Evolutionary conservation across 768 basidiomycete genomes (phyloP), one percentile per base, ranked within the genome.

Genomic region (Kwoniella sp.): DNA sequence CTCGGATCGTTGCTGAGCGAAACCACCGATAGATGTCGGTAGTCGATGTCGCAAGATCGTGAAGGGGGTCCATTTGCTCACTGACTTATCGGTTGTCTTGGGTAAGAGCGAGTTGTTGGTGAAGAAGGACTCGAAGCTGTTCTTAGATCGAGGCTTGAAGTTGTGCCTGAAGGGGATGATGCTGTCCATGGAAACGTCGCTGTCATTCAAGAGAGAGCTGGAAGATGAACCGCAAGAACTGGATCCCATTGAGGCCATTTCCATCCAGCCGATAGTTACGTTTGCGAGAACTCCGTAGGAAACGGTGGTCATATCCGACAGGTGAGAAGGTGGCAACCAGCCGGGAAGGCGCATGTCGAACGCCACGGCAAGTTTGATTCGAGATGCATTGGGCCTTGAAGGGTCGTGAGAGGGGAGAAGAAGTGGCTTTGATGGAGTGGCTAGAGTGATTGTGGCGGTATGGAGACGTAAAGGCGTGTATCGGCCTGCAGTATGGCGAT

Each of bases 341-440:
- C 92, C 93, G 4, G 93, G 92, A n/a, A 94, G 82, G 17, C 86
- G 85, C 2, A 96, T 81, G 78, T 92, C 88, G 78, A 94, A 95
- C 20, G 88, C 83, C 61, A 92, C 83, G 69, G 89, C 87, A 88
- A 92, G 92, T 15, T 65, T 57, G 79, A 75, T 55, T 20, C 53
- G 62, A 82, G 81, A 55, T 81, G 83, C 25, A 41, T 87, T 85
- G 73, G 90, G 87, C 52, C 85, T 83, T 17, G 85, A 83, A n/a
- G 77, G 72, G 12, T 75, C 66, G 37, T 61, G 56, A 12, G 57
- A 54, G 13, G 71, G 66, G 28, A 75, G 34, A 31, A 55, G 17
- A 25, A 65, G 57, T 11, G 71, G 72, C 26, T 64, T 47, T 17
- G 60, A 13, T 30, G 67, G 13, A 28, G 85, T 81, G 2, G 83